phyloP scores from a whole-genome alignment of 2,329 filamentous ascomycete genomes.

The Arthrobotrys sinensis region DNA sequence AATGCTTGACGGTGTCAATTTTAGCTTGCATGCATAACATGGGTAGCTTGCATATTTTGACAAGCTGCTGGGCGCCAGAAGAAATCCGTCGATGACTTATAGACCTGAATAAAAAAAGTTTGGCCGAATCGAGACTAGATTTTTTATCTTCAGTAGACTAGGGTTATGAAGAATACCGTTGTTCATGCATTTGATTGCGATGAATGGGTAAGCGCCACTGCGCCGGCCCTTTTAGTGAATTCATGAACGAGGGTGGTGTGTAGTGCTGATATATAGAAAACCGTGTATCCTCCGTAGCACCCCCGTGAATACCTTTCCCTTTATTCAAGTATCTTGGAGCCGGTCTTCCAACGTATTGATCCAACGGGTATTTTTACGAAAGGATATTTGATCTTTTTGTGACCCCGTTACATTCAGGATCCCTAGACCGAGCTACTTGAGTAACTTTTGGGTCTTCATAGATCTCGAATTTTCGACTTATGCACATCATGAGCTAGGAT shows the following conservation, averaged over 20 bases:
- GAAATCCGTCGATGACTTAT: background rate
- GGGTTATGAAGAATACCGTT: constrained; percentile 4
- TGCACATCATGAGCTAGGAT: constrained; percentile 12
- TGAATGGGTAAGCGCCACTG: constrained; percentile 13
- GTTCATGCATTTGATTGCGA: constrained; percentile 1
- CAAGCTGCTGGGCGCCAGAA: constrained; percentile 15
- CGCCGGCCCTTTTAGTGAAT: background rate
- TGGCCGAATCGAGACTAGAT: constrained; percentile 20
- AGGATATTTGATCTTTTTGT: background rate
- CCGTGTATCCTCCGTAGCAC: background rate
- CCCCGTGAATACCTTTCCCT: background rate
- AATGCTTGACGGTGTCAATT: constrained; percentile 21
- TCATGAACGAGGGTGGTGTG: background rate
- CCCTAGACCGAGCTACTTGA: too few relatives aligned
- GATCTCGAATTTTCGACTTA: background rate
- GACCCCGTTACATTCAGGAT: background rate
- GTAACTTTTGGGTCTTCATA: background rate
- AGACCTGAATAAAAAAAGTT: background rate
- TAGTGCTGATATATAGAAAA: constrained; percentile 10
- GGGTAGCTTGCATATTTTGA: constrained; percentile 11
- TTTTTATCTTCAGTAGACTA: background rate
- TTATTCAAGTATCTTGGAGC: constrained; percentile 16
- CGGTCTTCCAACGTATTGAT: constrained; percentile 1
- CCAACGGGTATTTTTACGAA: background rate
- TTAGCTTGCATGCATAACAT: constrained; percentile 47